Evolutionary conservation across 2,329 filamentous ascomycete species (phyloP).

Genomic region (Hymenoscyphus fraxineus): DNA sequence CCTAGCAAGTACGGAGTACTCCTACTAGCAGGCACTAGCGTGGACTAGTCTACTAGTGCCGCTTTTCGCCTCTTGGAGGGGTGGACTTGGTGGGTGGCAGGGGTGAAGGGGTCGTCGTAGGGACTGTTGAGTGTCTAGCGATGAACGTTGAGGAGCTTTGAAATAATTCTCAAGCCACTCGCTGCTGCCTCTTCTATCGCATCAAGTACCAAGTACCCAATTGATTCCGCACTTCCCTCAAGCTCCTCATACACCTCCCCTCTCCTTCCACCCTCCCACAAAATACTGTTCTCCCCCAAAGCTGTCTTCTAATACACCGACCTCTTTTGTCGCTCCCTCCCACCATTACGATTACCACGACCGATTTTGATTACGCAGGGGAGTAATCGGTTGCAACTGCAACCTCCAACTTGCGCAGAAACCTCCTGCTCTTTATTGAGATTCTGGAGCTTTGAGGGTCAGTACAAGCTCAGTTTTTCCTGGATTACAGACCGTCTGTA

Average conservation of each 20-base stretch:
- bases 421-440: constrained; percentile 38
- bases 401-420: constrained; percentile 13
- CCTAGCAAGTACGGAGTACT: no score
- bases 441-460: constrained; percentile 32
- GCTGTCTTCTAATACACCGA: constrained; percentile 8
- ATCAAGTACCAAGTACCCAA: constrained; percentile 8
- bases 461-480: constrained; percentile 7
- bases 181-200: neutral
- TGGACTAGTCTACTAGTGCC: neutral
- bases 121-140: constrained; percentile 2
- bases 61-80: neutral
- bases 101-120: constrained; percentile 1
- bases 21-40: no score
- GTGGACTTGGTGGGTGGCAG: neutral
- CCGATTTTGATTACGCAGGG: neutral
- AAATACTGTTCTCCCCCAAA: neutral
- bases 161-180: constrained; percentile 9
- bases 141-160: constrained; percentile 5
- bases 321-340: constrained; percentile 4
- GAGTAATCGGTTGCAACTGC: constrained; percentile 5
- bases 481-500: neutral
- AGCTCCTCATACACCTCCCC: neutral
- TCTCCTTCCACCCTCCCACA: neutral
- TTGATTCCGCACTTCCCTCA: constrained; percentile 8
- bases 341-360: neutral